Percentiles rank a stretch among this genome's conserved stretches.
Evolutionary conservation across 345 rosid genomes (phyloP).

Genomic region (Physaria fendleri): DNA sequence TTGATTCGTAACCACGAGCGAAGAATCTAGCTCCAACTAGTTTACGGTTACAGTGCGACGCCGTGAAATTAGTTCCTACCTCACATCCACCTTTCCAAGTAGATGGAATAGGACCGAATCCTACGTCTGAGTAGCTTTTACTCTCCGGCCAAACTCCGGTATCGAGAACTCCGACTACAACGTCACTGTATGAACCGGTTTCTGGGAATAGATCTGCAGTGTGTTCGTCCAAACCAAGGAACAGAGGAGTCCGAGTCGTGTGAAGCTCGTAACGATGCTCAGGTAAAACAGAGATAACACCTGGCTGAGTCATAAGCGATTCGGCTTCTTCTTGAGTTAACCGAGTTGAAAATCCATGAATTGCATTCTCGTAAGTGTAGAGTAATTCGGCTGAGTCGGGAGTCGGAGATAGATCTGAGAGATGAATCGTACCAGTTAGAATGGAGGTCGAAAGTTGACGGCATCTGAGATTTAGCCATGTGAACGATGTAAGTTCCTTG

Average conservation of each 20-base stretch:
- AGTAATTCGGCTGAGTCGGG: constrained; percentile 48
- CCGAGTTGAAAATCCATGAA: constrained; percentile 54
- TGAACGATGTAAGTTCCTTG: constrained; percentile 77
- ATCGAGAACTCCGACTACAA: constrained; percentile 50
- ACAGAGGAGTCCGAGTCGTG: constrained; percentile 56
- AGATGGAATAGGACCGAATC: constrained; percentile 42
- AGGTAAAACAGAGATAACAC: constrained; percentile 41
- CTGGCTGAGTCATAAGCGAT: constrained; percentile 37
- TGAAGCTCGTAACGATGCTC: constrained; percentile 51
- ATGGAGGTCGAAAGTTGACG: constrained; percentile 49
- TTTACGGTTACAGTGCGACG: constrained; percentile 45
- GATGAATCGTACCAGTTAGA: constrained; percentile 73
- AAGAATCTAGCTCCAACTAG: constrained; percentile 60
- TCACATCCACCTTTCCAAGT: constrained; percentile 61
- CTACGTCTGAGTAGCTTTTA: constrained; percentile 43
- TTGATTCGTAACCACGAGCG: constrained; percentile 44
- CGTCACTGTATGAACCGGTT: constrained; percentile 28
- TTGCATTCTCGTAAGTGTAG: constrained; percentile 48
- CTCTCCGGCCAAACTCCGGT: constrained; percentile 64
- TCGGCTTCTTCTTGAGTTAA: constrained; percentile 41
- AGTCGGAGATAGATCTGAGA: constrained; percentile 53
- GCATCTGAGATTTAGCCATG: constrained; percentile 79
- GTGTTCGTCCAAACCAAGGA: constrained; percentile 43
- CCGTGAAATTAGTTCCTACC: constrained; percentile 45
- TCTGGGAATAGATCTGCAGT: constrained; percentile 32